A percentile compares a stretch with the other conserved stretches of the same genome.
These are phyloP conservation scores for Linnemannia elongata DNA, from an alignment of 192 early-diverging fungal genomes.

Conservation along the genomic window DNA sequence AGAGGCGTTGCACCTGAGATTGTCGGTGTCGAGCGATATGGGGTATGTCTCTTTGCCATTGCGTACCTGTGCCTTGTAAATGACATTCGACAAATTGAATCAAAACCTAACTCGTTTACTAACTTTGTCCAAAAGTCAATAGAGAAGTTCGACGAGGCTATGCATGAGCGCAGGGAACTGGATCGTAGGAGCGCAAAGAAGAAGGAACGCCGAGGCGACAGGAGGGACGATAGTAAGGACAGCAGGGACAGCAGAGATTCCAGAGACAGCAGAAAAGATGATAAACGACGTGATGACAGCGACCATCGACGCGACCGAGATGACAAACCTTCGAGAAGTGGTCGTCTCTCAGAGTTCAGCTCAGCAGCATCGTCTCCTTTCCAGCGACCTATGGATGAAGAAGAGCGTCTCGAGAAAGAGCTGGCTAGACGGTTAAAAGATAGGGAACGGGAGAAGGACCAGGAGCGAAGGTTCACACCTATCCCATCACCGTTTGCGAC, in stretches of 20 bases:
- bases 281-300: constrained; percentile 4
- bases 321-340: constrained; percentile 32
- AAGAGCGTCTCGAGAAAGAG: constrained; percentile 42
- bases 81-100: too few species aligned
- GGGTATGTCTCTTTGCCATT: constrained; percentile 57
- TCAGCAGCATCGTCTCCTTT: constrained; percentile 55
- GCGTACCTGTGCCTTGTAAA: background rate
- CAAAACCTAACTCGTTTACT: background rate
- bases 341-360: constrained; percentile 43
- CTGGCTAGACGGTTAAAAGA: constrained; percentile 32
- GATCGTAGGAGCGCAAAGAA: constrained; percentile 35
- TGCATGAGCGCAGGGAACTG: constrained; percentile 74
- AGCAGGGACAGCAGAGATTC: background rate
- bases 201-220: constrained; percentile 17
- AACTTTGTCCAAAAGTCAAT: constrained; percentile 60
- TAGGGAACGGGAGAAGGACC: constrained; percentile 45
- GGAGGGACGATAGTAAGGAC: constrained; percentile 24
- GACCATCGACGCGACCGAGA: constrained; percentile 7
- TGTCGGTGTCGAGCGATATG: constrained; percentile 80
- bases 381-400: constrained; percentile 50
- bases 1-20: constrained; percentile 71
- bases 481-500: constrained; percentile 54
- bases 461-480: constrained; percentile 39
- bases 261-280: constrained; percentile 4
- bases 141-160: constrained; percentile 74